These are phyloP conservation scores for Dactylellina sp. DNA, from an alignment of 2,329 filamentous ascomycete species.

Conservation along the genomic window DNA sequence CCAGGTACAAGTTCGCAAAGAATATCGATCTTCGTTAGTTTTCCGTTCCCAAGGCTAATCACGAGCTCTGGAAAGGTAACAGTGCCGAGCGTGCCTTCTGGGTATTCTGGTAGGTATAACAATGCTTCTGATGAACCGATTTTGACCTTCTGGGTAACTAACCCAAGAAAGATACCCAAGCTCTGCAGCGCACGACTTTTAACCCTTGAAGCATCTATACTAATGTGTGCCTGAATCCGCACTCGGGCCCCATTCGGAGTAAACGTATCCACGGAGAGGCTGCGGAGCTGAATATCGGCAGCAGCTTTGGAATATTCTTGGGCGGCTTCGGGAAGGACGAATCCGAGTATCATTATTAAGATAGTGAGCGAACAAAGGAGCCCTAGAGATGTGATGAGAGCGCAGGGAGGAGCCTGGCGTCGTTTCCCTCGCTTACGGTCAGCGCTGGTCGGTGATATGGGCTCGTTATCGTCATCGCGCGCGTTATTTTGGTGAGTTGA, in stretches of 20 bases:
- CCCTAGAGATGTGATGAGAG: constrained; percentile 74
- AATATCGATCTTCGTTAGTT: constrained; percentile 82
- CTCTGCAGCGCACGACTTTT: constrained; percentile 76
- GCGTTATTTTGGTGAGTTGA: background rate
- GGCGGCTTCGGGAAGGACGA: constrained; percentile 81
- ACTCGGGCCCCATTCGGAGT: constrained; percentile 81
- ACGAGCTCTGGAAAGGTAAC: constrained; percentile 80
- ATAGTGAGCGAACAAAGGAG: constrained; percentile 74
- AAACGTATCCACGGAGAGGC: constrained; percentile 85
- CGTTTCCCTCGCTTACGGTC: constrained; percentile 40
- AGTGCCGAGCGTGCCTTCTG: constrained; percentile 79
- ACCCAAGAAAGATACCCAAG: constrained; percentile 81
- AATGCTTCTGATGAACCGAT: constrained; percentile 77
- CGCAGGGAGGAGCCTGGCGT: constrained; percentile 6
- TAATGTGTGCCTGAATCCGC: constrained; percentile 83
- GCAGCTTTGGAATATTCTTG: constrained; percentile 89
- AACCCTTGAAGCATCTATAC: constrained; percentile 81
- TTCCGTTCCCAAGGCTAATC: constrained; percentile 80
- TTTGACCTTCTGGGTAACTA: constrained; percentile 80
- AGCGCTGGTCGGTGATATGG: background rate
- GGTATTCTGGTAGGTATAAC: constrained; percentile 86
- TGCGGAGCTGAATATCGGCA: constrained; percentile 82
- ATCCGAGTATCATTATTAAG: constrained; percentile 79
- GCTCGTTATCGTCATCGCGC: background rate
- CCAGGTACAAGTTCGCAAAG: constrained; percentile 80